Evolutionary conservation across 306 rosid genomes (phyloP).

Genomic region (Adenanthera pavonina): DNA sequence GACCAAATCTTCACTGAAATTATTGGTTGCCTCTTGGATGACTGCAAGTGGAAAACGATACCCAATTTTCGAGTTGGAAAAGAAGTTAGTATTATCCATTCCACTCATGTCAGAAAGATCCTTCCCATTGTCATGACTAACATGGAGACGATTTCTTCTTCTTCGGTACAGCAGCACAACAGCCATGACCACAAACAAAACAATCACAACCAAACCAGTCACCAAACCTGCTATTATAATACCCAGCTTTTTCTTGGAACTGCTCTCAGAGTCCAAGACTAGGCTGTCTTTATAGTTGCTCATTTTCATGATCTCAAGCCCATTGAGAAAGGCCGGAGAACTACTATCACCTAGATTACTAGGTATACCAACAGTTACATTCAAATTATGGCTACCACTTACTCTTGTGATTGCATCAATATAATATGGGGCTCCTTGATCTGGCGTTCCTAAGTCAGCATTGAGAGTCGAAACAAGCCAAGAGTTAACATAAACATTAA

Average conservation of each 20-base stretch:
- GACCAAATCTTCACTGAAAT: constrained; percentile 62
- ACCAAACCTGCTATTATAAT: constrained; percentile 53
- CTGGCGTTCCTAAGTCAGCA: constrained; percentile 37
- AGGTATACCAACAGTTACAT: constrained; percentile 59
- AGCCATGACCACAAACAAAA: constrained; percentile 37
- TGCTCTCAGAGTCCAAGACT: constrained; percentile 36
- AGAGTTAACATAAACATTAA: constrained; percentile 60
- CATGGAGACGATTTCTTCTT: constrained; percentile 48
- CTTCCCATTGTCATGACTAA: constrained; percentile 41
- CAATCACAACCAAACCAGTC: constrained; percentile 46
- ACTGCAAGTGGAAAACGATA: constrained; percentile 58
- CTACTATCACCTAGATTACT: neutral
- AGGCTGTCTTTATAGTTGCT: constrained; percentile 55
- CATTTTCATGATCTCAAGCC: constrained; percentile 71
- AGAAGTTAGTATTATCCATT: constrained; percentile 35
- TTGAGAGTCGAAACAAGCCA: constrained; percentile 50
- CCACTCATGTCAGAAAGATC: constrained; percentile 30
- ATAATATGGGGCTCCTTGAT: constrained; percentile 57
- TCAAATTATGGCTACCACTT: constrained; percentile 43
- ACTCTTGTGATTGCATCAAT: constrained; percentile 54
- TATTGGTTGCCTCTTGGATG: constrained; percentile 64
- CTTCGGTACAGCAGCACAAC: constrained; percentile 50
- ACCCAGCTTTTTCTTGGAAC: constrained; percentile 46
- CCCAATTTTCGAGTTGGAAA: constrained; percentile 54
- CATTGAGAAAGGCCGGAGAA: constrained; percentile 61